A percentile compares a stretch with the other conserved stretches of the same genome.
phyloP scores from a whole-genome alignment of 768 basidiomycete species.

The Podaxis sp. region DNA sequence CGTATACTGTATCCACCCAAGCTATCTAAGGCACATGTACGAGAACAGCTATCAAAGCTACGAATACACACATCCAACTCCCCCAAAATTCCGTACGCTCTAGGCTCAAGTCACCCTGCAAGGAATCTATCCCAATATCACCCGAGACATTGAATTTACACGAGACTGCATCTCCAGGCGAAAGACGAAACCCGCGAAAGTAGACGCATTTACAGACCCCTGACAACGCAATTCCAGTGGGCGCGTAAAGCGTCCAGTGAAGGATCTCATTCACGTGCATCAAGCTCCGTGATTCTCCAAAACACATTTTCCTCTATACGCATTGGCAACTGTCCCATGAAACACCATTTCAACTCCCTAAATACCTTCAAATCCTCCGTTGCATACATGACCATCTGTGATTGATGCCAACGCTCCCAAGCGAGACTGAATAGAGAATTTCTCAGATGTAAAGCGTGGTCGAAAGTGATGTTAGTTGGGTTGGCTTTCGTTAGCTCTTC shows the following conservation, averaged over 20 bases:
- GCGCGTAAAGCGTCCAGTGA: not conserved
- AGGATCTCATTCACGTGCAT: not conserved
- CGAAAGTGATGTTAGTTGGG: constrained; percentile 11
- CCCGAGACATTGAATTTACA: no score
- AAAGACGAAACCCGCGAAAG: not conserved
- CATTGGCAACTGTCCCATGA: constrained; percentile 24
- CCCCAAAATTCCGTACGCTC: no score
- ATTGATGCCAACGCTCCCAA: constrained; percentile 32
- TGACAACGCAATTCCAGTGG: not conserved
- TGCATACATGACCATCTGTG: constrained; percentile 22
- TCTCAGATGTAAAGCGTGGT: constrained; percentile 13
- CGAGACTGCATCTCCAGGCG: no score
- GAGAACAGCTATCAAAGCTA: no score
- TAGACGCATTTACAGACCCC: not conserved
- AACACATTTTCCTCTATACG: constrained; percentile 1
- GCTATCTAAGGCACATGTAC: no score
- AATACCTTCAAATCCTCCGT: constrained; percentile 20
- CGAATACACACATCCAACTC: no score
- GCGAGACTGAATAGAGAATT: constrained; percentile 19
- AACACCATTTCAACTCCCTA: constrained; percentile 23
- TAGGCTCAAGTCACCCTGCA: no score
- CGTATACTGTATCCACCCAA: no score
- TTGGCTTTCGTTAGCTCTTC: constrained; percentile 18
- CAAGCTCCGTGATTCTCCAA: not conserved
- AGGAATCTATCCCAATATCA: no score